Evolutionary conservation across 108 stramenopile genomes (phyloP).

Genomic region (Fragilaria crotonensis): DNA sequence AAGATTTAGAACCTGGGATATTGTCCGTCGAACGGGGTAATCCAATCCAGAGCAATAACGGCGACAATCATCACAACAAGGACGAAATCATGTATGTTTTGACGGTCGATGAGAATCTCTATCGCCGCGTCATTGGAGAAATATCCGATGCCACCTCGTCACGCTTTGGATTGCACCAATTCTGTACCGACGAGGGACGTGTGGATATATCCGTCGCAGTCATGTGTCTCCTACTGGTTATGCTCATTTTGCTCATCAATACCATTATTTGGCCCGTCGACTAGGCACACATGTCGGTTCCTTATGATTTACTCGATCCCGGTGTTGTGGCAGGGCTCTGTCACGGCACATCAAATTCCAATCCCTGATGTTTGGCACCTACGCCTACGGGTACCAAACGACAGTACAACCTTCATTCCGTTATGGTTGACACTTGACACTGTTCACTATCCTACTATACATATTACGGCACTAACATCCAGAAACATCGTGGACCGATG

Average conservation of each 20-base stretch:
- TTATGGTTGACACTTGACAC: too few species aligned
- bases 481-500: too few species aligned
- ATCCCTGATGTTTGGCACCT: too few species aligned
- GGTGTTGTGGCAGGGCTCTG: too few species aligned
- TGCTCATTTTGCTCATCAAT: constrained; percentile 23
- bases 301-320: too few species aligned
- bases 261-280: constrained; percentile 14
- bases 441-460: too few species aligned
- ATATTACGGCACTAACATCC: too few species aligned
- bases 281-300: too few species aligned
- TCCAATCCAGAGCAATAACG: background rate
- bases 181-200: constrained; percentile 20
- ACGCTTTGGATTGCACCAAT: constrained; percentile 42
- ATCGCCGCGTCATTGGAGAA: constrained; percentile 37
- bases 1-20: constrained; percentile 46
- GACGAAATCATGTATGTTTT: constrained; percentile 28
- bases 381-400: too few species aligned
- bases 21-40: constrained; percentile 29
- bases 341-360: too few species aligned
- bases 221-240: constrained; percentile 22
- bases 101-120: constrained; percentile 51
- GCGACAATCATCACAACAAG: background rate
- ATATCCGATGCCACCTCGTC: constrained; percentile 25
- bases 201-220: constrained; percentile 46
- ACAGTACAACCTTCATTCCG: too few species aligned